Evolutionary conservation across 2,329 filamentous ascomycete species (phyloP).

Genomic region (Mycosphaerella sp.): DNA sequence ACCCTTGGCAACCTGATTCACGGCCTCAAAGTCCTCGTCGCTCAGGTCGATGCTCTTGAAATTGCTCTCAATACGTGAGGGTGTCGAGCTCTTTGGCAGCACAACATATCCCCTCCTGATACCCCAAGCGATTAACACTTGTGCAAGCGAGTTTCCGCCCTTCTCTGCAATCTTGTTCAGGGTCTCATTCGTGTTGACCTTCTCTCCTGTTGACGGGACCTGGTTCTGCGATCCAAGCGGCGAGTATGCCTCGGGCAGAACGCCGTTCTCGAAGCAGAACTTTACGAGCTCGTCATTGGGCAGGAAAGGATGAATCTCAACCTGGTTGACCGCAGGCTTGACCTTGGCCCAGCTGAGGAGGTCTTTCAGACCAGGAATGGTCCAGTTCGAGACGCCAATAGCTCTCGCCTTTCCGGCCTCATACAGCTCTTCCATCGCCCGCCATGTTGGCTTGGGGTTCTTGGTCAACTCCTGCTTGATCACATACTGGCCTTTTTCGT

Average conservation of each 20-base stretch:
- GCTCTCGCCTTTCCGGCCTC: constrained; percentile 48
- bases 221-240: constrained; percentile 63
- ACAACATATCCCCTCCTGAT: constrained; percentile 60
- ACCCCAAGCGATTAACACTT: constrained; percentile 60
- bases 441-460: constrained; percentile 59
- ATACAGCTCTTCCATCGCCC: constrained; percentile 55
- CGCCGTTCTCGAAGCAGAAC: constrained; percentile 53
- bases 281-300: constrained; percentile 56
- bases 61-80: constrained; percentile 61
- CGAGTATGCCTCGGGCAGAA: constrained; percentile 50
- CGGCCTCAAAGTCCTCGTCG: constrained; percentile 50
- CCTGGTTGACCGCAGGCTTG: constrained; percentile 41
- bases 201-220: constrained; percentile 62
- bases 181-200: constrained; percentile 53
- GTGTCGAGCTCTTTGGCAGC: constrained; percentile 63
- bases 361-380: constrained; percentile 38
- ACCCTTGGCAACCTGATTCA: constrained; percentile 58
- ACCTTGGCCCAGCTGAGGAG: constrained; percentile 40
- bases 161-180: constrained; percentile 54
- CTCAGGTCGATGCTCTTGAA: constrained; percentile 55
- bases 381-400: constrained; percentile 51
- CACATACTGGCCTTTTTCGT: constrained; percentile 52
- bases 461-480: constrained; percentile 60
- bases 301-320: constrained; percentile 51
- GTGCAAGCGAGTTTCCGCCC: constrained; percentile 53